A percentile compares a stretch with the other conserved stretches of the same genome.
Conservation (phyloP, 2,329 filamentous ascomycete genomes). For the Hypoxylon sp. region DNA sequence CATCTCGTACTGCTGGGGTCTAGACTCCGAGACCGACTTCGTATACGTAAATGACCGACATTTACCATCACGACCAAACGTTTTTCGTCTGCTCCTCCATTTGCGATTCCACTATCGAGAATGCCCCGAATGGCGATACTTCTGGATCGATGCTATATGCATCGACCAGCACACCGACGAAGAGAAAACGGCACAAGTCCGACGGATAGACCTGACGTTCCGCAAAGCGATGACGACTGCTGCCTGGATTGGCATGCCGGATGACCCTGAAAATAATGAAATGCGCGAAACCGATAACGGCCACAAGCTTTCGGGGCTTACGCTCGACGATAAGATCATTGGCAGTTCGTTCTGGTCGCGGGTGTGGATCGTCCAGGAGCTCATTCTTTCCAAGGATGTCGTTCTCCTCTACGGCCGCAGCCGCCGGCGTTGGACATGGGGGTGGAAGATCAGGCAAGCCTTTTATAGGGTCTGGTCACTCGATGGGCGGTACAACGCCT, state of each 20-base stretch:
- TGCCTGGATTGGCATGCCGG: slow-evolving; percentile 8
- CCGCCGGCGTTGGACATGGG: background rate
- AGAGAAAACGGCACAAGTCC: slow-evolving; percentile 11
- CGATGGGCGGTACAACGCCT: slow-evolving; percentile 4
- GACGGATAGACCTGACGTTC: slow-evolving; percentile 8
- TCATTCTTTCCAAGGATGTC: slow-evolving; percentile 11
- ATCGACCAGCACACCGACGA: slow-evolving; percentile 4
- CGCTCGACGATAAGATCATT: slow-evolving; percentile 13
- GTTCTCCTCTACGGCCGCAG: slow-evolving; percentile 7
- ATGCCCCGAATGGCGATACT: slow-evolving; percentile 9
- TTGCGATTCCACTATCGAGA: background rate
- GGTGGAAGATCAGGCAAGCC: background rate
- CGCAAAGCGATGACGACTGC: slow-evolving; percentile 6
- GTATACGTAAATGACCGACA: slow-evolving; percentile 1
- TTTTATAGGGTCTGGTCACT: slow-evolving; percentile 3
- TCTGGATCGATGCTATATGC: slow-evolving; percentile 9
- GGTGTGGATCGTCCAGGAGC: slow-evolving; percentile 16
- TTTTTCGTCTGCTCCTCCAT: slow-evolving; percentile 4
- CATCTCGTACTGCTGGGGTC: slow-evolving; percentile 16
- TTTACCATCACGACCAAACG: slow-evolving; percentile 1
- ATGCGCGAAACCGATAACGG: background rate
- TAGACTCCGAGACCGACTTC: slow-evolving; percentile 4
- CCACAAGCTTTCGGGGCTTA: slow-evolving; percentile 1
- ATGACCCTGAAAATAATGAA: slow-evolving; percentile 1
- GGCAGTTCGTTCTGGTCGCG: slow-evolving; percentile 14